phyloP scores from a whole-genome alignment of 1,284 basidiomycete species.

The Cutaneotrichosporon daszewskae region DNA sequence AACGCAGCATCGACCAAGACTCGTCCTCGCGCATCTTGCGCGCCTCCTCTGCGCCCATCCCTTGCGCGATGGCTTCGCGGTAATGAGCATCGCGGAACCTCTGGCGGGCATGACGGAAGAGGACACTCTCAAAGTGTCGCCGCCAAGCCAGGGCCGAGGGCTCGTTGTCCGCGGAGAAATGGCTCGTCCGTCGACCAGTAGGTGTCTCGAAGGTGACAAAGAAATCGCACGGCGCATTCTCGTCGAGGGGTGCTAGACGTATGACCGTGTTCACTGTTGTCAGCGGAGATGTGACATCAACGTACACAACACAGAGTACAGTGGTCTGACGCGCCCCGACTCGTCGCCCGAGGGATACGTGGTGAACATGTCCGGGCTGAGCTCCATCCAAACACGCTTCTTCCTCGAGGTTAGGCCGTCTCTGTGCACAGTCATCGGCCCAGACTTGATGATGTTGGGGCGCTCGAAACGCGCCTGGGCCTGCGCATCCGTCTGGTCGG shows the following conservation, averaged over 20 bases:
- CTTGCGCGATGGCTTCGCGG: not conserved
- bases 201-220: constrained; percentile 46
- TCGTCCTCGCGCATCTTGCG: constrained; percentile 22
- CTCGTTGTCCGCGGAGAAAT: constrained; percentile 56
- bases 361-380: constrained; percentile 59
- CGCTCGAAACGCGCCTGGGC: constrained; percentile 7
- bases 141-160: constrained; percentile 60
- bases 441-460: constrained; percentile 52
- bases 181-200: constrained; percentile 34
- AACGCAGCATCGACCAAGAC: constrained; percentile 52
- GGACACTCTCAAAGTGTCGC: constrained; percentile 52
- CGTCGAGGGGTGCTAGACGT: constrained; percentile 53
- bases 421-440: constrained; percentile 54
- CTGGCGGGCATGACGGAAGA: constrained; percentile 39
- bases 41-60: not conserved
- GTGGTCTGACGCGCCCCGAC: constrained; percentile 55
- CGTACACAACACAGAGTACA: constrained; percentile 56
- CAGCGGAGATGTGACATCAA: not conserved
- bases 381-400: constrained; percentile 61
- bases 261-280: constrained; percentile 19
- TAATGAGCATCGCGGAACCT: constrained; percentile 17
- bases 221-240: constrained; percentile 50
- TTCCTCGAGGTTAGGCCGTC: constrained; percentile 43
- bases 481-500: constrained; percentile 28
- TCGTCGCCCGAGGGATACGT: constrained; percentile 57